Evolutionary conservation across 306 rosid species (phyloP).

Genomic region (Cajanus cajan): DNA sequence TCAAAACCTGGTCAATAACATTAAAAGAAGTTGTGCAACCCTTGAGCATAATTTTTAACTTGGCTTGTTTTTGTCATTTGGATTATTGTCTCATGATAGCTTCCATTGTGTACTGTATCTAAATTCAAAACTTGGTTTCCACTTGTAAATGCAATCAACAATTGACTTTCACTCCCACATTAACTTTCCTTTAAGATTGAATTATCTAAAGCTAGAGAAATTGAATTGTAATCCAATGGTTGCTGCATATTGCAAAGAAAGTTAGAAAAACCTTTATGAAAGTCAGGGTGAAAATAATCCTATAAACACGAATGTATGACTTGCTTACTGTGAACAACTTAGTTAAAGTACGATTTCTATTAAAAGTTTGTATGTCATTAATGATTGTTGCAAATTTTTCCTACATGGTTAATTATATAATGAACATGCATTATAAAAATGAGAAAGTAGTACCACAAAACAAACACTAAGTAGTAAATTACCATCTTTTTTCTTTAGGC

Average conservation of each 20-base stretch:
- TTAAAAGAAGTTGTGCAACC: neutral
- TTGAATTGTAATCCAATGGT: neutral
- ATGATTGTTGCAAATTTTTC: too few species aligned
- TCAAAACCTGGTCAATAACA: neutral
- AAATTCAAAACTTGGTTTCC: neutral
- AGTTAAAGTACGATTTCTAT: neutral
- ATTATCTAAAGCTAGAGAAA: neutral
- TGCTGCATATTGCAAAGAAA: neutral
- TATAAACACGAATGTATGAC: neutral
- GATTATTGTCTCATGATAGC: neutral
- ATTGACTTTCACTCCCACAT: neutral
- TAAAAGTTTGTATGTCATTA: too few species aligned
- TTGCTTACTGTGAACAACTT: neutral
- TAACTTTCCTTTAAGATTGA: neutral
- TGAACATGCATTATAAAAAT: neutral
- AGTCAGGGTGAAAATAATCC: neutral
- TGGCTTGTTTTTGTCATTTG: neutral
- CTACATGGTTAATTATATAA: too few species aligned
- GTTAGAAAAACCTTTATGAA: too few species aligned
- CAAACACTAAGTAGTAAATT: neutral
- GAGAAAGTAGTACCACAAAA: neutral
- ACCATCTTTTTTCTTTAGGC: neutral
- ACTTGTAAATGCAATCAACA: too few species aligned
- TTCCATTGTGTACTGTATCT: neutral
- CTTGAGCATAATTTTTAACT: neutral